Evolutionary conservation across 1,284 basidiomycete genomes (phyloP).

Genomic region (Tilletiopsis washingtonensis): DNA sequence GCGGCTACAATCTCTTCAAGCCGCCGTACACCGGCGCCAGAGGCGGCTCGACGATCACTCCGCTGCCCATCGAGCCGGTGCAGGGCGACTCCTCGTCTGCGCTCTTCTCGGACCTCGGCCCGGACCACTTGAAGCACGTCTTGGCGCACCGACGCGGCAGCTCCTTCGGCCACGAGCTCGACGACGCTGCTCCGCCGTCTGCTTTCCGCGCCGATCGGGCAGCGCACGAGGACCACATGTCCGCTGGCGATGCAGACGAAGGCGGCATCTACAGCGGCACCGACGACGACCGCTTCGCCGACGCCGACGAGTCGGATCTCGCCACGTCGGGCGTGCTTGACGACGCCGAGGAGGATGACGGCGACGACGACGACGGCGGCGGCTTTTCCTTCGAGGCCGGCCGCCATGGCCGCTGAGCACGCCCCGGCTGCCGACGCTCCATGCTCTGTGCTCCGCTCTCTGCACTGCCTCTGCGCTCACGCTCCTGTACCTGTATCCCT

Average conservation of each 20-base stretch:
- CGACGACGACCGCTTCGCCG: conserved; percentile 7
- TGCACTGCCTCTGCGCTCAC: too few relatives aligned
- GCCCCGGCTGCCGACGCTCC: background rate
- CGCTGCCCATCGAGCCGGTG: too few relatives aligned
- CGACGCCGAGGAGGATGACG: background rate
- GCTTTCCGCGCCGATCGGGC: background rate
- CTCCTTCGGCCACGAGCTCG: background rate
- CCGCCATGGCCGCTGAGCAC: background rate
- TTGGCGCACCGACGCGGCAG: background rate
- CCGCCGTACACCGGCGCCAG: conserved; percentile 18
- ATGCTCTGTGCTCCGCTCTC: background rate
- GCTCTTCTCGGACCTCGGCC: too few relatives aligned
- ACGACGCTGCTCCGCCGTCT: background rate
- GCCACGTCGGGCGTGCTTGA: background rate
- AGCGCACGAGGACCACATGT: background rate
- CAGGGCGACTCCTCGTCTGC: too few relatives aligned
- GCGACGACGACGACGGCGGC: conserved; percentile 5
- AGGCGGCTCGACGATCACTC: too few relatives aligned
- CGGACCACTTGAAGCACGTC: too few relatives aligned
- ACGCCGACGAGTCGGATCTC: conserved; percentile 6
- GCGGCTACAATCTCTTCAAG: conserved; percentile 40
- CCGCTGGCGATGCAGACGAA: background rate
- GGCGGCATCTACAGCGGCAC: background rate
- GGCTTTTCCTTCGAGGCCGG: background rate
- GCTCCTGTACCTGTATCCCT: background rate